Evolutionary conservation across 495 filamentous ascomycete genomes (phyloP).

Genomic region (Trichoderma parareesei): DNA sequence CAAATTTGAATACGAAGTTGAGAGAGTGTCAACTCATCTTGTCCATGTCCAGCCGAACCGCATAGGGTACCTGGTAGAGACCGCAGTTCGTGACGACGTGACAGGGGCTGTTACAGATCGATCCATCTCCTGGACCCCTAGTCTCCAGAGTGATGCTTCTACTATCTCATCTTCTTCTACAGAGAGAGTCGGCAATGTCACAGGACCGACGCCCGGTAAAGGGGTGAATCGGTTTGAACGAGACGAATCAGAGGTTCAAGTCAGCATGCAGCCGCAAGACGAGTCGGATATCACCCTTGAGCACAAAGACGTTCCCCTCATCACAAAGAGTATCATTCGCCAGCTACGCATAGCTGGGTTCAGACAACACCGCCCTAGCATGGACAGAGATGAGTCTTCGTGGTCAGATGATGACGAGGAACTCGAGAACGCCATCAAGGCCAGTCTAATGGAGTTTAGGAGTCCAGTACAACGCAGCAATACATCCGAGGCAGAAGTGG

Average conservation of each 20-base stretch:
- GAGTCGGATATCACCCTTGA: background rate
- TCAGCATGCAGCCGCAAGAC: background rate
- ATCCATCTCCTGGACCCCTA: background rate
- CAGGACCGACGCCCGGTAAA: background rate
- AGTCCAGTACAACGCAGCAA: background rate
- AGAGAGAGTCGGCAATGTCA: background rate
- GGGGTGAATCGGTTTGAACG: background rate
- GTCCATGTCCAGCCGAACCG: background rate
- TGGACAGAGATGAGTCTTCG: background rate
- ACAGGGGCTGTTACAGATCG: background rate
- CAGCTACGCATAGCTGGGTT: background rate
- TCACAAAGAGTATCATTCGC: background rate
- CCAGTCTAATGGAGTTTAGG: background rate
- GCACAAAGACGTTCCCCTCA: background rate
- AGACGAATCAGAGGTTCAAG: background rate
- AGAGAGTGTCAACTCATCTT: background rate
- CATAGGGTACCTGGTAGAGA: background rate
- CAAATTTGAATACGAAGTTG: background rate
- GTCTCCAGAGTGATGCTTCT: background rate
- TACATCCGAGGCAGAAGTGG: background rate
- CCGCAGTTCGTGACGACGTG: background rate
- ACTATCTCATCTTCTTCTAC: background rate
- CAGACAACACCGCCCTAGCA: background rate
- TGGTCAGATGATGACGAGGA: background rate
- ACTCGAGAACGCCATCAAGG: background rate